Conservation (phyloP, 345 rosid genomes). For the Cardamine chenopodiifolia region DNA sequence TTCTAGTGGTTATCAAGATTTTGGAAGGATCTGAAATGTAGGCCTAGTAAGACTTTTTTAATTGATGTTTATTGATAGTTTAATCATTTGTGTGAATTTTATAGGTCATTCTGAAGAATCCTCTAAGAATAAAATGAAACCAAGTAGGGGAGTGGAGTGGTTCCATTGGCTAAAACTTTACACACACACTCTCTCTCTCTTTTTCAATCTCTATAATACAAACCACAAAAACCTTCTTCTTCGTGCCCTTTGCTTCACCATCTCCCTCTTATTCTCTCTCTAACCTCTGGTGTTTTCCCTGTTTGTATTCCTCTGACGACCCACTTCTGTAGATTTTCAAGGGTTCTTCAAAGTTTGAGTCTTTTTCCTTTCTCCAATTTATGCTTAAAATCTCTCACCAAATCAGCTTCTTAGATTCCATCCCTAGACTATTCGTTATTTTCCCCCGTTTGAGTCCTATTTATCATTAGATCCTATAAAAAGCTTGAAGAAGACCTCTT, state of each 20-base stretch:
- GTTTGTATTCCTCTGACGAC: constrained; percentile 17
- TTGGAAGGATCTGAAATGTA: constrained; percentile 29
- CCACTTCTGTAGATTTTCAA: constrained; percentile 32
- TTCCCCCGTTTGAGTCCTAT: constrained; percentile 14
- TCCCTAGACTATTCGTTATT: not conserved
- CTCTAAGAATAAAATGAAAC: constrained; percentile 34
- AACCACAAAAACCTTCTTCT: constrained; percentile 31
- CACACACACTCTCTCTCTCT: constrained; percentile 4
- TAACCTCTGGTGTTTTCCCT: not conserved
- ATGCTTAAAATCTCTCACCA: constrained; percentile 21
- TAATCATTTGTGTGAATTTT: constrained; percentile 1
- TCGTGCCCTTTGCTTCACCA: constrained; percentile 27
- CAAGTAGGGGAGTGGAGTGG: constrained; percentile 45
- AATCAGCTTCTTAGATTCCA: constrained; percentile 39
- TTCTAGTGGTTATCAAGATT: constrained; percentile 31
- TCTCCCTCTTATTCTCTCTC: constrained; percentile 20
- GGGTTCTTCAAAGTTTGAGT: constrained; percentile 32
- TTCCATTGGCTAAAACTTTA: constrained; percentile 35
- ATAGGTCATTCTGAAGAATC: constrained; percentile 23
- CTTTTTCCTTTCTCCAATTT: constrained; percentile 17
- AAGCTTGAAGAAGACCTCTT: constrained; percentile 82
- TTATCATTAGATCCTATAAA: constrained; percentile 30
- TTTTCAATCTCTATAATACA: constrained; percentile 29
- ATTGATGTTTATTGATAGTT: not conserved
- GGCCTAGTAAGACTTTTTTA: not conserved